phyloP scores from a whole-genome alignment of 306 rosid species.

The Cucumis cinereus region DNA sequence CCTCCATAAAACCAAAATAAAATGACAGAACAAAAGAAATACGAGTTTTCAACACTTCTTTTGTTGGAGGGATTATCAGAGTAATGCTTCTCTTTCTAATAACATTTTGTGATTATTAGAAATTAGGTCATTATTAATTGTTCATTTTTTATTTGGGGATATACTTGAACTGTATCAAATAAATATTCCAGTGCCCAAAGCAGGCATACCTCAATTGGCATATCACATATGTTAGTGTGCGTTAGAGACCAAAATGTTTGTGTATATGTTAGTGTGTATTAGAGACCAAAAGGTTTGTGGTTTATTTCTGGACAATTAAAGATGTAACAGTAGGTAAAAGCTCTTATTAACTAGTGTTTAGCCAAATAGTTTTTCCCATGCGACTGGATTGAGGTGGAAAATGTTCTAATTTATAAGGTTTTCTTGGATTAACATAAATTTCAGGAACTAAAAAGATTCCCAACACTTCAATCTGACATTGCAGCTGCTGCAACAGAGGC shows the following conservation, averaged over 20 bases:
- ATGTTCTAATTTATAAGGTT: neutral
- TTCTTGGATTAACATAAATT: constrained; percentile 11
- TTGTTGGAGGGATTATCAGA: neutral
- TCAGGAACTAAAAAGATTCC: constrained; percentile 93
- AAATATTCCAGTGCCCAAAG: neutral
- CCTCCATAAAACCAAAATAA: neutral
- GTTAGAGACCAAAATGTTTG: too few relatives aligned
- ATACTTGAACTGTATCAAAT: neutral
- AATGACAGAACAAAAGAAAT: neutral
- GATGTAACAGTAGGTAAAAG: neutral
- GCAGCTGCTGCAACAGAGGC: constrained; percentile 82
- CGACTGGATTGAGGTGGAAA: neutral
- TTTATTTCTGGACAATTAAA: neutral
- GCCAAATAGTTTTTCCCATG: neutral
- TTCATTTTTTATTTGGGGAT: neutral
- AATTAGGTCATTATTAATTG: neutral
- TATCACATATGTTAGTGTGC: too few relatives aligned
- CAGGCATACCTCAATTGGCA: too few relatives aligned
- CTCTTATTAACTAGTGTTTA: neutral
- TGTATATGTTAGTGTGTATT: too few relatives aligned
- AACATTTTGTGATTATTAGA: neutral
- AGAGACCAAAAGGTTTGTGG: too few relatives aligned
- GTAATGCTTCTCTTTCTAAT: neutral
- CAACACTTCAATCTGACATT: constrained; percentile 71
- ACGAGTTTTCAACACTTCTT: neutral